These are phyloP conservation scores for Heliocybe sulcata DNA, from an alignment of 1,284 basidiomycete genomes.

Conservation along the genomic window DNA sequence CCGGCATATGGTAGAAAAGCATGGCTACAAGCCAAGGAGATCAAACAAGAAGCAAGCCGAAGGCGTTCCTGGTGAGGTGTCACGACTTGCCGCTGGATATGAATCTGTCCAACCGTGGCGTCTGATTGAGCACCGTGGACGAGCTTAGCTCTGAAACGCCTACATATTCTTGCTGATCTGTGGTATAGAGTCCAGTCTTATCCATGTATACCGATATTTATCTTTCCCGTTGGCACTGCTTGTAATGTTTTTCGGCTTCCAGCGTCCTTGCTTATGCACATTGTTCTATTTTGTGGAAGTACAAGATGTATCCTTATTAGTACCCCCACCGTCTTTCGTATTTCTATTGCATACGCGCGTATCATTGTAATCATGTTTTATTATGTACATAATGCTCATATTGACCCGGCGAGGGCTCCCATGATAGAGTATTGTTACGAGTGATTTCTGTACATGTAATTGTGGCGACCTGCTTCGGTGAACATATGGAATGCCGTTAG, in stretches of 20 bases:
- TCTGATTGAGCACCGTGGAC: slow-evolving; percentile 9
- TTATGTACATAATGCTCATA: not conserved
- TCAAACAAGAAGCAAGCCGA: slow-evolving; percentile 32
- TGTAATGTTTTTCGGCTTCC: not conserved
- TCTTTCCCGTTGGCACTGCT: not conserved
- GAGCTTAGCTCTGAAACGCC: not conserved
- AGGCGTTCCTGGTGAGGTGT: not conserved
- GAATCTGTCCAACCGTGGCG: slow-evolving; percentile 28
- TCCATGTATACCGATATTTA: not conserved
- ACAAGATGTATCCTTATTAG: too few species aligned
- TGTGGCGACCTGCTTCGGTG: not conserved
- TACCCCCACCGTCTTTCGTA: too few species aligned
- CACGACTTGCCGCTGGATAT: too few species aligned
- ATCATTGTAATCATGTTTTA: too few species aligned
- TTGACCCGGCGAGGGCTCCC: not conserved
- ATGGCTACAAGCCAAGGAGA: slow-evolving; percentile 42
- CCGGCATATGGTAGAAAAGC: slow-evolving; percentile 47
- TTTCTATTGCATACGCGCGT: too few species aligned
- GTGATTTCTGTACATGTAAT: not conserved
- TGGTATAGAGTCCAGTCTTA: slow-evolving; percentile 1
- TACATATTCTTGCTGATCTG: not conserved
- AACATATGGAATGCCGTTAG: not conserved
- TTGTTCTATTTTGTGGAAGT: not conserved
- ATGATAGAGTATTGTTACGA: not conserved
- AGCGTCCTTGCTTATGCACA: not conserved